phyloP scores from a whole-genome alignment of 768 basidiomycete species.

The Suillus americanus region DNA sequence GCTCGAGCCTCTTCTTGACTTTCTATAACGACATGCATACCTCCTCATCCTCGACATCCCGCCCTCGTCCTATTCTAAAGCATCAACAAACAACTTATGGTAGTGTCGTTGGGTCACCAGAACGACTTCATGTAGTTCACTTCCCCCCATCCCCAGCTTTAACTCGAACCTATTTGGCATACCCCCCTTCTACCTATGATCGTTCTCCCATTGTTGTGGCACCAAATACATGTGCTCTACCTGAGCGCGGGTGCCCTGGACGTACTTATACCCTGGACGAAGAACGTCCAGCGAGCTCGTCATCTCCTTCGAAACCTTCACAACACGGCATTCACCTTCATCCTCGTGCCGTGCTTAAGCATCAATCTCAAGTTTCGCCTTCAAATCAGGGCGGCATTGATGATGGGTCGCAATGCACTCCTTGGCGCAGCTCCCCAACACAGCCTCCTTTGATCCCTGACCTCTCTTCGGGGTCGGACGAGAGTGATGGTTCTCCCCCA shows the following conservation, averaged over 20 bases:
- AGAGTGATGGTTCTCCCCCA: conserved; percentile 54
- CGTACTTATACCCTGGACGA: conserved; percentile 61
- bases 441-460: conserved; percentile 60
- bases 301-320: conserved; percentile 16
- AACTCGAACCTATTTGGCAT: conserved; percentile 40
- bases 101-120: conserved; percentile 19
- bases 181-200: conserved; percentile 60
- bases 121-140: conserved; percentile 46
- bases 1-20: neutral
- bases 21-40: conserved; percentile 11
- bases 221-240: conserved; percentile 73
- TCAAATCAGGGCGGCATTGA: conserved; percentile 5
- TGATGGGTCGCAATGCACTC: conserved; percentile 15
- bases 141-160: conserved; percentile 41
- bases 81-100: conserved; percentile 31
- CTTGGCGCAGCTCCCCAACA: conserved; percentile 15
- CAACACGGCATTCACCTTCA: conserved; percentile 43
- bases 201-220: conserved; percentile 75
- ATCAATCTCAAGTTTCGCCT: conserved; percentile 2
- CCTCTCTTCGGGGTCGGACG: conserved; percentile 60
- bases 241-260: conserved; percentile 76
- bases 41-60: conserved; percentile 4
- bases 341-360: conserved; percentile 38
- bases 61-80: conserved; percentile 61
- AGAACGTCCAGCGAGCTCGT: conserved; percentile 14